Base-by-base conservation (phyloP, 805 yeast genomes). In the Metschnikowia picachoensis region DNA sequence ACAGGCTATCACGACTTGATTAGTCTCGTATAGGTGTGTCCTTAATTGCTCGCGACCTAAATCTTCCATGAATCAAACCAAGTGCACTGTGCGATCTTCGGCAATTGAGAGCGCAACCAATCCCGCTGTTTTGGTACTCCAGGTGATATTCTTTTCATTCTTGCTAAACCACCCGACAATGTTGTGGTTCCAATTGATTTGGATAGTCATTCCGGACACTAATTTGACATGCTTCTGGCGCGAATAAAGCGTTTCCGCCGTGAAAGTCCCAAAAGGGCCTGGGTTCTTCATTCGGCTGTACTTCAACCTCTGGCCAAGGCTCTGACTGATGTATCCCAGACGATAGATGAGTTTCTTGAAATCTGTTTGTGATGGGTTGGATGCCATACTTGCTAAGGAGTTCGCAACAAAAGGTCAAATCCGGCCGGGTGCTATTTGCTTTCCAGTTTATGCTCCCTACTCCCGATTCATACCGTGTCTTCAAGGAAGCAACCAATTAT, bases 141-240 rank as follows among this genome's bases (percentile, higher is more conserved):
- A 27, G 6, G 44, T 34, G 34, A 41, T 41, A 29, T 41, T 41
- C 28, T 34, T 41, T 14, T 41, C 35, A 13, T 31, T 39, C 35
- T 30, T 17, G 29, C 41, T 39, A 3, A 39, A 27, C 46, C 46
- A 35, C 17, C 16, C 25, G 8, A 40, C 38, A 5, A 29, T 17
- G 12, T 33, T 35, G 10, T 33, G 38, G 32, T 25, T n/a, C n/a
- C n/a, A n/a, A n/a, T n/a, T 20, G 25, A 20, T 32, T 8, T 40
- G 29, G 31, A 27, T 20, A 12, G 30, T 14, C 15, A 32, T 32
- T 8, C 35, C 35, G 15, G 15, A 32, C 14, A 32, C 15, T 15
- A n/a, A n/a, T n/a, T n/a, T n/a, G n/a, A n/a, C n/a, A n/a, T n/a
- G n/a, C n/a, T n/a, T n/a, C n/a, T n/a, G n/a, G n/a, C n/a, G n/a